Conservation (phyloP, 768 basidiomycete species). For the Phanerochaete sordida region DNA sequence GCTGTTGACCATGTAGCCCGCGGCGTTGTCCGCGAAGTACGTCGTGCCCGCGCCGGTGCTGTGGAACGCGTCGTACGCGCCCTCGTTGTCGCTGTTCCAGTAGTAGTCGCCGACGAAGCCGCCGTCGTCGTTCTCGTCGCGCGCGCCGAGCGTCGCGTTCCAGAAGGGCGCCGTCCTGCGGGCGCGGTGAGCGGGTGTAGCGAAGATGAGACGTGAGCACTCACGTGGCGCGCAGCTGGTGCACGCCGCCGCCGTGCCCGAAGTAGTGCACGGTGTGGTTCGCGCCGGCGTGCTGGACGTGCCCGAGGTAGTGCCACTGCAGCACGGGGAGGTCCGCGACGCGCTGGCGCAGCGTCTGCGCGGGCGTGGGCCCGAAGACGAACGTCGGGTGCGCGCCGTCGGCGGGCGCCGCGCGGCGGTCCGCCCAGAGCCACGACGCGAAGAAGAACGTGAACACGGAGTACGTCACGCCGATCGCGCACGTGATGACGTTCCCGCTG, state of each 20-base stretch:
- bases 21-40: background rate
- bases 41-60: background rate
- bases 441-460: background rate
- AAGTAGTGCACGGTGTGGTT: background rate
- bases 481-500: background rate
- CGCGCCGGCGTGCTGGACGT: background rate
- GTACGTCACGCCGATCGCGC: background rate
- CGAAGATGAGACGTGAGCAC: background rate
- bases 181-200: background rate
- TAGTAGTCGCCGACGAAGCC: background rate
- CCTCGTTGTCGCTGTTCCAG: slow-evolving; percentile 1
- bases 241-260: background rate
- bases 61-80: background rate
- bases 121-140: slow-evolving; percentile 1
- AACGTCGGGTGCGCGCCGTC: background rate
- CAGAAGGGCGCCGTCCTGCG: background rate
- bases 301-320: background rate
- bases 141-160: background rate
- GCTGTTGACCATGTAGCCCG: background rate
- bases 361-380: background rate
- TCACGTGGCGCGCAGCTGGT: background rate
- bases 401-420: background rate
- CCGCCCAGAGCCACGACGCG: background rate
- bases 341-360: background rate
- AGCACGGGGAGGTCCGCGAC: background rate